Evolutionary conservation across 208 protist genomes (phyloP), one percentile per base, ranked within the genome.

Genomic region (Strigomonas galati): DNA sequence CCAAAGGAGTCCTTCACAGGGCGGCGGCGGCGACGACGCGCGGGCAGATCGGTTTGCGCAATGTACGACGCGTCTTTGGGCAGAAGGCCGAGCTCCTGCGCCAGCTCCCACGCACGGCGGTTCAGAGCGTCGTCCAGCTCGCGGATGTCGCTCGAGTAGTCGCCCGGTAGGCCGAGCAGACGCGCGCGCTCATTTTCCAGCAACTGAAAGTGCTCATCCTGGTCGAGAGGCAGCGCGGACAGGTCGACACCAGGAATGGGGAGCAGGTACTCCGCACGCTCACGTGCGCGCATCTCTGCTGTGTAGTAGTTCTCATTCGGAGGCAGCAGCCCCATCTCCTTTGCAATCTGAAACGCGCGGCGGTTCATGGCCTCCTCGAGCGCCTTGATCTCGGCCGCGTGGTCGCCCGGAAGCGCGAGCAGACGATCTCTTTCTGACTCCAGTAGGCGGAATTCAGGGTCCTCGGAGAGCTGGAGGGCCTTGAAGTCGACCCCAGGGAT

Each of bases 321-420:
- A 27, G 24, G 56, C 14, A 62, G 31, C 24, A 62, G 32, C 15
- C 28, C 56, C 52, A 62, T n/a, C 26, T 79, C 59, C 28, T 48
- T 60, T 14, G 82, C 87, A 51, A 93, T 66, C 62, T 85, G 81
- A 4, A 62, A 68, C 17, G 79, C 87, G 40, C 82, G 87, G 44
- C 81, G 77, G 67, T 93, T 91, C 46, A 93, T 70, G 14, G 79
- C 79, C 19, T 79, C 80, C 72, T 89, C 87, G 1, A 63, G 40
- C 7, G 28, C 6, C n/a, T 63, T 46, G 58, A 63, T 3, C 28
- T 63, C 37, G 19, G 12, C 37, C 15, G n/a, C 21, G 40, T 63
- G 65, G 43, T 81, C 80, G 5, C 64, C 67, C 1, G 72, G 62
- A 46, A 76, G 48, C 17, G 43, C 62, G 15, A 72, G 23, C 24